Conservation (phyloP, 2,329 filamentous ascomycete genomes). For the Pseudonectria foliicola region DNA sequence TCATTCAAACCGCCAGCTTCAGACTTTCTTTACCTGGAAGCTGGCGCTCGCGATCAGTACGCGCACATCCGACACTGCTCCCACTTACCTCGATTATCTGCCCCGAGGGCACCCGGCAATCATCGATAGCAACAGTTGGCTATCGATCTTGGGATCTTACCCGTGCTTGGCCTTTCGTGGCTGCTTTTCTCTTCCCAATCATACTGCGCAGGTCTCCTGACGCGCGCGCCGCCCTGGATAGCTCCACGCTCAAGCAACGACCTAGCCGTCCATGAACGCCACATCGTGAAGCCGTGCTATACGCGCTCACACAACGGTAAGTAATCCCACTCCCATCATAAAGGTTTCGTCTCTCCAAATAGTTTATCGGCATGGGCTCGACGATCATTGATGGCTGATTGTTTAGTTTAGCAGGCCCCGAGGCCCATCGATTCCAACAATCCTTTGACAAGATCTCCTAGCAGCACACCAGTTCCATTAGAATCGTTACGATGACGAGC, state of each 20-base stretch:
- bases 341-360: neutral
- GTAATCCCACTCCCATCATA: conserved; percentile 4
- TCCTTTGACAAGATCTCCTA: neutral
- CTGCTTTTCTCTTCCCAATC: neutral
- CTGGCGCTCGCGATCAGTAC: conserved; percentile 13
- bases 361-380: neutral
- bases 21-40: conserved; percentile 7
- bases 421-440: neutral
- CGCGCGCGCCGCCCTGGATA: conserved; percentile 16
- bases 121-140: no score
- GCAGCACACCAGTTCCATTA: neutral
- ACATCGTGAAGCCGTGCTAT: conserved; percentile 18
- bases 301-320: conserved; percentile 14
- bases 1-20: conserved; percentile 10
- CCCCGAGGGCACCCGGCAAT: neutral
- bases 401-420: neutral
- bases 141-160: no score
- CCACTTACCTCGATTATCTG: conserved; percentile 3
- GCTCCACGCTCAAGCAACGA: conserved; percentile 17
- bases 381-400: neutral
- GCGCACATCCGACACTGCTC: conserved; percentile 11
- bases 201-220: conserved; percentile 10
- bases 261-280: conserved; percentile 20
- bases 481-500: conserved; percentile 22
- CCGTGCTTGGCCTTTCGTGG: neutral